Base-by-base conservation (phyloP, 1,284 basidiomycete genomes). In the Leccinum cinnamomeum region DNA sequence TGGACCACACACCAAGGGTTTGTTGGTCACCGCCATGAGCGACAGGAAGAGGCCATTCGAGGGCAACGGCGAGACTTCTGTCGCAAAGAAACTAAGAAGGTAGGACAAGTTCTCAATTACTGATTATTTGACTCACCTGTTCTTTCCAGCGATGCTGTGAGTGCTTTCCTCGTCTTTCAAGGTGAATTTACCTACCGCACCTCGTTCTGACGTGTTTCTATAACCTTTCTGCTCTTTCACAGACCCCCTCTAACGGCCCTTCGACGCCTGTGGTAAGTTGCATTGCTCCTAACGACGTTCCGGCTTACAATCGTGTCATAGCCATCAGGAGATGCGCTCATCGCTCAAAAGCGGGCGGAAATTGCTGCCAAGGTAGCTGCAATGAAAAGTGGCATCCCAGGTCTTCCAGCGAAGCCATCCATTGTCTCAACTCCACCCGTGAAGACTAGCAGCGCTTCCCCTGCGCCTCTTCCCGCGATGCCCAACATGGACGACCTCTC, bases 281-380 rank as follows among this genome's bases (percentile, higher is more conserved):
- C 35, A 39, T 16, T 16, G 5, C 16, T 11, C 10, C 3, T 14
- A 35, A 5, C 33, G 7, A 76, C 16, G 12, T 57, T 39, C 60
- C 48, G 23, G 61, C 60, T 65, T 30, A 59, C 46, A n/a, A 8
- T 55, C 44, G 12, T 14, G 28, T 46, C 28, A 12, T 39, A 84
- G 82, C 62, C 80, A 53, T 79, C 82, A 54, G 77, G 78, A 68
- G 82, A 84, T 66, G 87, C 84, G 53, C 81, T 91, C 69, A 91
- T 92, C 63, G 86, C 87, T 44, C 87, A 89, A 77, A 92, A 92
- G 76, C 83, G 87, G 44, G 93, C 93, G 10, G 92, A 94, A 76
- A 87, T 96, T 61, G 84, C 90, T 20, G 92, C 93, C 11, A 92
- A 92, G 74, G 84, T 93, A 60, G 92, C 92, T 11, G 86, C 86